Base-by-base conservation (phyloP, 2,329 filamentous ascomycete species). In the Fusarium floridanum region DNA sequence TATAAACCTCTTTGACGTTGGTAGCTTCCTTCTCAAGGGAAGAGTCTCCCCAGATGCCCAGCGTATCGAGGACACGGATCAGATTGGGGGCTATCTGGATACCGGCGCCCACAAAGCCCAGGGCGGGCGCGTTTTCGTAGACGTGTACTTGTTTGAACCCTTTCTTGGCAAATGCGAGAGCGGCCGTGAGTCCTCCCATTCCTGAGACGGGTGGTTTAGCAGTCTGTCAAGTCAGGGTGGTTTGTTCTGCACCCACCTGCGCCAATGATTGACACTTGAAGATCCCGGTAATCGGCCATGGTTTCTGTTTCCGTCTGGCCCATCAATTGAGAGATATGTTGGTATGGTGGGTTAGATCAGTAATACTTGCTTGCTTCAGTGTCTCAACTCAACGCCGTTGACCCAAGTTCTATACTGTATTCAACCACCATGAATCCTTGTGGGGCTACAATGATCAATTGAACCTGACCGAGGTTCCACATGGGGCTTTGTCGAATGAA, bases 51-150 rank as follows among this genome's bases (percentile, higher is more conserved):
- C 71, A 73, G 34, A 72, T 41, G 6, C 70, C 71, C 10, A 73
- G 55, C 14, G 43, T 32, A 16, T 72, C 60, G 5, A 73, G 66
- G 0, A 72, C 43, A 17, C 71, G 71, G 39, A 73, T 43, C 45
- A 73, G 41, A n/a, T 73, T 73, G 22, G 71, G 71, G 10, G 70
- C 62, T 17, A 73, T 67, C 41, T 73, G 71, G 22, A 73, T 73
- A 16, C 71, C 71, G 4, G 71, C 71, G 12, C 71, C 71, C 2
- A 73, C 70, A 16, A 73, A 73, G 6, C 71, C 70, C 2, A 73
- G 39, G 8, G 61, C 70, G 12, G 70, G 62, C 8, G 71, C 71
- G 9, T 70, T 48, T 17, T 73, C 71, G 36, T 70, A 73, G 16
- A 73, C 55, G 20, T 70, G 53, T 20, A 73, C 45, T 22, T 73